Percentiles rank a stretch among this genome's conserved stretches.
Evolutionary conservation across 768 basidiomycete genomes (phyloP).

Genomic region (Lactifluus hygrophoroides): DNA sequence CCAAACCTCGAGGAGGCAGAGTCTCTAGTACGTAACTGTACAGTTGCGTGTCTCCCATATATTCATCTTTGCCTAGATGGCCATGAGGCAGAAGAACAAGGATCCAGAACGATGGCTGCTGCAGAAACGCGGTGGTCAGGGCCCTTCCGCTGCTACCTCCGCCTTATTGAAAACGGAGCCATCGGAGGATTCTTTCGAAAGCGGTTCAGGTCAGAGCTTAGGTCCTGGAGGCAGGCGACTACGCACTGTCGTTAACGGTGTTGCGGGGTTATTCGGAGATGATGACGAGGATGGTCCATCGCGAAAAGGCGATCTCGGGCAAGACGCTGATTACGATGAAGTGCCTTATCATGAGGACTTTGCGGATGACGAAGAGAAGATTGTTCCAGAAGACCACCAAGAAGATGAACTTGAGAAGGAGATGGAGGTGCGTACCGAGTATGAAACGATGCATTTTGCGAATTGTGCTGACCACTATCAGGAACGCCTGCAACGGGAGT

Average conservation of each 20-base stretch:
- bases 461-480: conserved; percentile 26
- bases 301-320: conserved; percentile 53
- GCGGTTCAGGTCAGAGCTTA: conserved; percentile 45
- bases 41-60: conserved; percentile 19
- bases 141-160: conserved; percentile 50
- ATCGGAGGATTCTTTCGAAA: conserved; percentile 39
- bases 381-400: conserved; percentile 56
- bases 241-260: conserved; percentile 60
- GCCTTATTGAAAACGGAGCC: conserved; percentile 62
- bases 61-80: conserved; percentile 32
- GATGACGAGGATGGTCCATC: conserved; percentile 44
- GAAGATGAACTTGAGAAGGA: conserved; percentile 77
- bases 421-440: conserved; percentile 46
- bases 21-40: conserved; percentile 46
- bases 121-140: conserved; percentile 50
- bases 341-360: conserved; percentile 76
- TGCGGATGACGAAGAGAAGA: conserved; percentile 79
- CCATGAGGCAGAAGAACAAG: conserved; percentile 59
- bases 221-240: conserved; percentile 63
- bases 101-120: conserved; percentile 67
- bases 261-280: conserved; percentile 53
- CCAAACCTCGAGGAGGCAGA: conserved; percentile 61
- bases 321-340: conserved; percentile 78
- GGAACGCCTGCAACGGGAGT: conserved; percentile 82
- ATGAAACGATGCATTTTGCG: not conserved